Conservation (phyloP, 2,329 filamentous ascomycete species). For the Curvularia sp. region DNA sequence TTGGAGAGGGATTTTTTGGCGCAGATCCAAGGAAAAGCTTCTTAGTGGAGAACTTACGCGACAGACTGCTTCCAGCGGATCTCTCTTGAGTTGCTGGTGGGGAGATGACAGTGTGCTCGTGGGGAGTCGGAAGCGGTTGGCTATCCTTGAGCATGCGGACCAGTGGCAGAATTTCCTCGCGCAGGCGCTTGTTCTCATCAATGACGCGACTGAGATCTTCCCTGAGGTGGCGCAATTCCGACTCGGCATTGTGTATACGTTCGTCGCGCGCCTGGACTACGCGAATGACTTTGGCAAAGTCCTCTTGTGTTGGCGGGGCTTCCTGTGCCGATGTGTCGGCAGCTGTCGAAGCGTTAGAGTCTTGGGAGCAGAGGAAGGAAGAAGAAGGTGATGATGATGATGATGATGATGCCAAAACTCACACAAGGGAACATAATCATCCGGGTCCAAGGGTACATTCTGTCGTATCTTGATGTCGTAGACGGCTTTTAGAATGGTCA, state of each 20-base stretch:
- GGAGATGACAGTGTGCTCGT: slow-evolving; percentile 47
- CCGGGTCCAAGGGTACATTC: slow-evolving; percentile 86
- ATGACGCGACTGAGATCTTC: slow-evolving; percentile 59
- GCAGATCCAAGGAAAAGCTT: slow-evolving; percentile 59
- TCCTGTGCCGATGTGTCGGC: slow-evolving; percentile 88
- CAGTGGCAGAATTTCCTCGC: slow-evolving; percentile 90
- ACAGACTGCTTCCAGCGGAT: slow-evolving; percentile 56
- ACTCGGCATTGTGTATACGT: slow-evolving; percentile 82
- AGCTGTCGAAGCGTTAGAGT: slow-evolving; percentile 61
- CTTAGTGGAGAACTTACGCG: slow-evolving; percentile 62
- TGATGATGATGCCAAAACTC: slow-evolving; percentile 59
- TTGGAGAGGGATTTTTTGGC: slow-evolving; percentile 61
- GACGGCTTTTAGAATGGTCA: slow-evolving; percentile 94
- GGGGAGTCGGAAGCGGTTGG: slow-evolving; percentile 70
- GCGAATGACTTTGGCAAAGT: slow-evolving; percentile 89
- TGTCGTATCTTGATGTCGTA: slow-evolving; percentile 97
- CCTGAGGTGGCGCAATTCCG: slow-evolving; percentile 79
- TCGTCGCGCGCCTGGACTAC: slow-evolving; percentile 90
- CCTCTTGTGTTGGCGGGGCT: slow-evolving; percentile 86
- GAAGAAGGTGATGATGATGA: not conserved
- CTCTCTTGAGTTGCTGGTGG: slow-evolving; percentile 46
- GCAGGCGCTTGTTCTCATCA: slow-evolving; percentile 85
- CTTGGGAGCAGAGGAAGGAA: not conserved
- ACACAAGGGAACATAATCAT: slow-evolving; percentile 94
- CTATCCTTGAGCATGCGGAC: slow-evolving; percentile 91